A percentile compares a stretch with the other conserved stretches of the same genome.
These are phyloP conservation scores for Sclerotinia glacialis DNA, from an alignment of 2,329 filamentous ascomycete species.

Conservation along the genomic window DNA sequence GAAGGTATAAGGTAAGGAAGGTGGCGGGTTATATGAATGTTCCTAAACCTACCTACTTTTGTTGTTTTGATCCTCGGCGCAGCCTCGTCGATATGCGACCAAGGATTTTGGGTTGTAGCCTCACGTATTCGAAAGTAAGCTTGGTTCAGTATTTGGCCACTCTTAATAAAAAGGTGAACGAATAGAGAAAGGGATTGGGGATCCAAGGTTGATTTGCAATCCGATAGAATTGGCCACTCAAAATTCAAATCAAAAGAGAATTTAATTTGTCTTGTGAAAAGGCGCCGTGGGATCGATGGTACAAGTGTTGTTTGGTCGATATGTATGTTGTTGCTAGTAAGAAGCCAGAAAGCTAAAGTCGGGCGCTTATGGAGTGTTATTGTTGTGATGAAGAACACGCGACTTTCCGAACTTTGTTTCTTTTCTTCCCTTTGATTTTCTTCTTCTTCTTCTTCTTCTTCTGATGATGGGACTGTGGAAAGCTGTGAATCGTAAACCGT, in stretches of 20 bases:
- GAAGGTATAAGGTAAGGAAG: not conserved
- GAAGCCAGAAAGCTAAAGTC: not conserved
- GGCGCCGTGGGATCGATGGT: no score
- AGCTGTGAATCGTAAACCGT: not conserved
- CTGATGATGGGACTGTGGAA: not conserved
- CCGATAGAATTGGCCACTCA: not conserved
- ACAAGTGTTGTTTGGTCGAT: not conserved
- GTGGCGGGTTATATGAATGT: slow-evolving; percentile 6
- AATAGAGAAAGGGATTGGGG: no score
- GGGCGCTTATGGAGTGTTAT: not conserved
- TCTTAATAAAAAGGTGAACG: slow-evolving; percentile 3
- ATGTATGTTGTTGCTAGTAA: not conserved
- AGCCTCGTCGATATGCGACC: slow-evolving; percentile 17
- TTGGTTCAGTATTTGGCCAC: slow-evolving; percentile 7
- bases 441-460: no score
- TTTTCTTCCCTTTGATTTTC: not conserved
- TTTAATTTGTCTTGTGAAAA: no score
- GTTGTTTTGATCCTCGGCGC: slow-evolving; percentile 8
- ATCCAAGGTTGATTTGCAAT: not conserved
- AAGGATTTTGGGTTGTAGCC: not conserved
- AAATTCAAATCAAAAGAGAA: not conserved
- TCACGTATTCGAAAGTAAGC: not conserved
- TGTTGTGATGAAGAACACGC: slow-evolving; percentile 10
- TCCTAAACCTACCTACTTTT: not conserved
- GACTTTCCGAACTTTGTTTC: not conserved